Base-by-base conservation (phyloP, 2,329 filamentous ascomycete genomes). In the Ophidiomyces ophidiicola region DNA sequence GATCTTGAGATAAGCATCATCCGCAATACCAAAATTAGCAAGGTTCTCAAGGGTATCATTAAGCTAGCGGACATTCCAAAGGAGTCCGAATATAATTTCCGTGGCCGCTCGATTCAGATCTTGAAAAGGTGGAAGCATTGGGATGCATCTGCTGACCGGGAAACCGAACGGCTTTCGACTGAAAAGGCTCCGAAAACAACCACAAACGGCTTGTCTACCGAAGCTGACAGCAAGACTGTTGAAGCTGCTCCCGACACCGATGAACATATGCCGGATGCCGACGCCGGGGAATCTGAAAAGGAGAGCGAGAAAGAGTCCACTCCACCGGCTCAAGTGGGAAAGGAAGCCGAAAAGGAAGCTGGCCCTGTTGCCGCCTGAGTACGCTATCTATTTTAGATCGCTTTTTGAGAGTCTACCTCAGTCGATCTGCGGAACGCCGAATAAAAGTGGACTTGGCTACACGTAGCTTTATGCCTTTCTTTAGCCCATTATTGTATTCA, bases 21-120 rank as follows among this genome's bases (percentile, higher is more conserved):
- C 53, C 78, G 83, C 47, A 70, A 68, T 10, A 98, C 90, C 46
- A 98, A 96, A 71, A 94, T 98, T 62, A 88, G 96, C 75, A 98
- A 98, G 67, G 88, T 98, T 7, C 72, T 98, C 42, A 94, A 92
- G 67, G 86, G 81, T 3, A 90, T 98, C 49, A 68, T 94, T 53
- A 94, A 94, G 67, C 70, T 98, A 6, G 73, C 79, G 30, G 71
- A 71, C 3, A 93, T 98, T 50, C 87, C 87, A 4, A 80, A 79
- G 45, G 90, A 98, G 48, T 82, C 87, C 24, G 82, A 93, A 49
- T 92, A 80, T 60, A 67, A 82, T 40, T 94, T 98, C 74, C 92
- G 90, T 67, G 69, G 78, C 48, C 80, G 90, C 36, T 87, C 85
- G 24, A 72, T 82, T 48, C 69, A 72, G 4, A 70, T 98, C 33